These are phyloP conservation scores for Arxiozyma slooffiae DNA, from an alignment of 1,139 yeast genomes.

Conservation along the genomic window DNA sequence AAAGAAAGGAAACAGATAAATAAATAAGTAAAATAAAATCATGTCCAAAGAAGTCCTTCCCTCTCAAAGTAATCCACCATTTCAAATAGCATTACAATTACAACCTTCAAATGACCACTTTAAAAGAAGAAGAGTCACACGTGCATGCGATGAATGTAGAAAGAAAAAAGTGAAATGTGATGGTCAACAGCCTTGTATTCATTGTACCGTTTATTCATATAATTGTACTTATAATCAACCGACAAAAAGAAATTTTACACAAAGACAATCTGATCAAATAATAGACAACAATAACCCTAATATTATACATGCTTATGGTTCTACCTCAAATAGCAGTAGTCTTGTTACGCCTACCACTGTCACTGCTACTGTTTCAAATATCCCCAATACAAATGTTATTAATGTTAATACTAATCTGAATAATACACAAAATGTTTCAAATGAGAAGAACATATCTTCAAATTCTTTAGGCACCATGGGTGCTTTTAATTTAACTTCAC, in stretches of 20 bases:
- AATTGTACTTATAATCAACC: constrained; percentile 70
- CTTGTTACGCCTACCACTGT: neutral
- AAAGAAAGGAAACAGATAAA: neutral
- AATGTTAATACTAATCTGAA: neutral
- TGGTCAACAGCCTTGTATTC: constrained; percentile 87
- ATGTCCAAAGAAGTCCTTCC: neutral
- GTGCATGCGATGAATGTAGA: constrained; percentile 84
- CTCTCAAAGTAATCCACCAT: neutral
- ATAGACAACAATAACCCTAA: neutral
- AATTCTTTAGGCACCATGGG: neutral
- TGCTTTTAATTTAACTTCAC: neutral
- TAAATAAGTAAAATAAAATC: neutral
- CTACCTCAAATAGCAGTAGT: neutral
- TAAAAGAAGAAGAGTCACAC: constrained; percentile 72
- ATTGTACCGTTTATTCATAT: constrained; percentile 82
- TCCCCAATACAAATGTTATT: neutral
- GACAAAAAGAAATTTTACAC: constrained; percentile 42
- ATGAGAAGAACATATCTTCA: neutral
- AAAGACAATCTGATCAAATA: neutral
- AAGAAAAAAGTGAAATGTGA: constrained; percentile 88
- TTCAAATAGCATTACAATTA: neutral
- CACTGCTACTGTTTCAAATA: neutral
- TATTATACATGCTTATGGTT: neutral
- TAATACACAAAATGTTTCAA: neutral
- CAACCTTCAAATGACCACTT: constrained; percentile 9